Conservation (phyloP, 106 monocot species). For the Allium cepa region DNA sequence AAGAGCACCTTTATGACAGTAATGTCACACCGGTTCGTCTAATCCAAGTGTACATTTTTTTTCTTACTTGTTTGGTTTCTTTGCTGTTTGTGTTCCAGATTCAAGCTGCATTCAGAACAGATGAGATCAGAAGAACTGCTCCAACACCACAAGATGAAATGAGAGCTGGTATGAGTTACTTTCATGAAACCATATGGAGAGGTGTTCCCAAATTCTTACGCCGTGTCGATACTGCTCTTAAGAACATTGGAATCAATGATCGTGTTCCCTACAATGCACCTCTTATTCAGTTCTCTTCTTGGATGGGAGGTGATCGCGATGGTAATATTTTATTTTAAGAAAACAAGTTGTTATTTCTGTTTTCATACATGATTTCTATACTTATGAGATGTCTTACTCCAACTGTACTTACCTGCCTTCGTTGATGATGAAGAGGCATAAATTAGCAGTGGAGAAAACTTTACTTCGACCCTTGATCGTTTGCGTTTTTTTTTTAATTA, state of each 20-base stretch:
- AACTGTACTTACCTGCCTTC: too few species aligned
- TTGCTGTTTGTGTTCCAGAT: slow-evolving; percentile 38
- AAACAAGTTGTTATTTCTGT: background rate
- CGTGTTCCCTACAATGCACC: slow-evolving; percentile 96
- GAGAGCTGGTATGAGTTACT: slow-evolving; percentile 98
- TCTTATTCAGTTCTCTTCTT: slow-evolving; percentile 97
- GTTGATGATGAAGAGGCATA: too few species aligned
- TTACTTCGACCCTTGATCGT: too few species aligned
- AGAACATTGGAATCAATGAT: slow-evolving; percentile 93
- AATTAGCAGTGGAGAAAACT: too few species aligned
- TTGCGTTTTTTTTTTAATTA: too few species aligned
- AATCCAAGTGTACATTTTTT: background rate
- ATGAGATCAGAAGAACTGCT: slow-evolving; percentile 90
- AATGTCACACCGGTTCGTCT: too few species aligned
- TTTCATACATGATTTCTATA: too few species aligned
- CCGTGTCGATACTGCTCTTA: slow-evolving; percentile 86
- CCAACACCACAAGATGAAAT: slow-evolving; percentile 99
- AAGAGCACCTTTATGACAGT: too few species aligned
- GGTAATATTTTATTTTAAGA: slow-evolving; percentile 37
- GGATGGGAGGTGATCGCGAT: slow-evolving; percentile 99
- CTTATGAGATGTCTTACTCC: too few species aligned
- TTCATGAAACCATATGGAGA: slow-evolving; percentile 99
- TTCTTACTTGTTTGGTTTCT: background rate
- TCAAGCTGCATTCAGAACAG: slow-evolving; percentile 98
- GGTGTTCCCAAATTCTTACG: slow-evolving; percentile 95